Conservation (phyloP, 306 rosid genomes). For the Corylus avellana region DNA sequence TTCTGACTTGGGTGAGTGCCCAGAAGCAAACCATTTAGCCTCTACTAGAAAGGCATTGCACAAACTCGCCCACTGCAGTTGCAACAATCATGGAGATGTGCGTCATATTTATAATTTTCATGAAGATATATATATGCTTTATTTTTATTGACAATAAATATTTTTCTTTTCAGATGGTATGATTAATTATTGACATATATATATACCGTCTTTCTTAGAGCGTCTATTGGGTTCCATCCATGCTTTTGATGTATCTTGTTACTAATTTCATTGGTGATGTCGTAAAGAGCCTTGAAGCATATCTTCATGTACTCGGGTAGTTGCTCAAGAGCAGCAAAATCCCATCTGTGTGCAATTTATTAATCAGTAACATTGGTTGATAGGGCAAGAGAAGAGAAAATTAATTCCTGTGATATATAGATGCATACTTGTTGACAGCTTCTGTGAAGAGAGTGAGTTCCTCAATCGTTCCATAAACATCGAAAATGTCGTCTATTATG, state of each 20-base stretch:
- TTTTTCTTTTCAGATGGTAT: neutral
- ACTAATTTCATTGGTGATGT: slow-evolving; percentile 35
- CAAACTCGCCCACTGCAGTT: slow-evolving; percentile 52
- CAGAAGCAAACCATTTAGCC: slow-evolving; percentile 49
- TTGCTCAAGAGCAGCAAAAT: neutral
- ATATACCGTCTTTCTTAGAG: slow-evolving; percentile 29
- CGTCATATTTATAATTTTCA: too few species aligned
- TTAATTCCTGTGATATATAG: neutral
- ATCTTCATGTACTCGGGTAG: slow-evolving; percentile 38
- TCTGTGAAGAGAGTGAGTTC: slow-evolving; percentile 54
- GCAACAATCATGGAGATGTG: neutral
- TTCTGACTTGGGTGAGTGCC: slow-evolving; percentile 39
- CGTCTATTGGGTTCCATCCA: slow-evolving; percentile 36
- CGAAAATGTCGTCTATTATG: slow-evolving; percentile 60
- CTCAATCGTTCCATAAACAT: slow-evolving; percentile 40
- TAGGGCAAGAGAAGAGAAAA: neutral
- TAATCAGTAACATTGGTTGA: neutral
- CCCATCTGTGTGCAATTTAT: slow-evolving; percentile 29
- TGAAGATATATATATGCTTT: too few species aligned
- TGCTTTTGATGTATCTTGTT: slow-evolving; percentile 6
- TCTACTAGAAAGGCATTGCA: slow-evolving; percentile 54
- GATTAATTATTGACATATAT: neutral
- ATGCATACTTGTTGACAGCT: slow-evolving; percentile 46
- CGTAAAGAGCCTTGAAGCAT: slow-evolving; percentile 37
- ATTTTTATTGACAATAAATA: too few species aligned